Conservation (phyloP, 1,284 basidiomycete genomes). For the Boletellus deceptivus region DNA sequence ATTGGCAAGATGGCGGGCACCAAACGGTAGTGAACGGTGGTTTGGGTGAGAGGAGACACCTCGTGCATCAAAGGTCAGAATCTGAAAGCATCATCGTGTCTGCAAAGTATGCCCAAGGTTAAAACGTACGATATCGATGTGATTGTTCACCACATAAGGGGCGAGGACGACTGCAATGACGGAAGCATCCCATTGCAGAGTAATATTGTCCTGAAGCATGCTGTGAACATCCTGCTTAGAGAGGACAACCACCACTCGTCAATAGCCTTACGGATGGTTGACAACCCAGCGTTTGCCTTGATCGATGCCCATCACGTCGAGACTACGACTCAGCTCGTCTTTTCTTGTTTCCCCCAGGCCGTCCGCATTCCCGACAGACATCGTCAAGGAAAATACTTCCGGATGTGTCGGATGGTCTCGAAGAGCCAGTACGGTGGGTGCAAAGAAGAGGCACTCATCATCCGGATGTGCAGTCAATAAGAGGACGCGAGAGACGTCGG, state of each 20-base stretch:
- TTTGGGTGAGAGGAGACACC: constrained; percentile 92
- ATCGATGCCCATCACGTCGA: constrained; percentile 70
- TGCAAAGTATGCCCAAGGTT: not conserved
- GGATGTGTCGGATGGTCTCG: constrained; percentile 14
- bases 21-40: constrained; percentile 74
- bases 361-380: constrained; percentile 75
- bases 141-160: constrained; percentile 56
- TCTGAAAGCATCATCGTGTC: constrained; percentile 42
- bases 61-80: constrained; percentile 84
- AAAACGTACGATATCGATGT: constrained; percentile 62
- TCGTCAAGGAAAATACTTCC: constrained; percentile 54
- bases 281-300: constrained; percentile 56
- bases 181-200: constrained; percentile 60
- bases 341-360: constrained; percentile 69
- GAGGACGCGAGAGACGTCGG: constrained; percentile 42
- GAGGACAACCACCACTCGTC: not conserved
- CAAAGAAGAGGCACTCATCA: constrained; percentile 93
- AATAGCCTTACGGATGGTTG: constrained; percentile 60
- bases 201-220: constrained; percentile 78
- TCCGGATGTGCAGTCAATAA: constrained; percentile 88
- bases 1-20: constrained; percentile 45
- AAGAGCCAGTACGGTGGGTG: constrained; percentile 70
- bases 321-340: constrained; percentile 66
- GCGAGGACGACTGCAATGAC: constrained; percentile 61
- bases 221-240: constrained; percentile 38